Conservation (phyloP, 164 flowering plant genomes). For the Umbellularia californica region DNA sequence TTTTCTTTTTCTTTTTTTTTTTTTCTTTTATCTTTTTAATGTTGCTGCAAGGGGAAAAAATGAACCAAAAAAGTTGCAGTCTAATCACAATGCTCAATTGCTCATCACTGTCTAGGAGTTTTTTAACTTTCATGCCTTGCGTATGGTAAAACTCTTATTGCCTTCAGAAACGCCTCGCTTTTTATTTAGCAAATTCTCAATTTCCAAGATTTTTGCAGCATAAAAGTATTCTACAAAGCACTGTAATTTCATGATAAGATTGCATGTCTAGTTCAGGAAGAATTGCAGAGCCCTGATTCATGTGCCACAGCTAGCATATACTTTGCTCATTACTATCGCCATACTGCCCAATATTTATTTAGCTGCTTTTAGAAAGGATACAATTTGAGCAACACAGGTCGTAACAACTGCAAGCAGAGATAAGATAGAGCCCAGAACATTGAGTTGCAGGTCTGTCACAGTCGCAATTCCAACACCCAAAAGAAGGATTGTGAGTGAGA, state of each 20-base stretch:
- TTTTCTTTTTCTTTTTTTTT: no score
- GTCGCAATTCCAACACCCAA: slow-evolving; percentile 94
- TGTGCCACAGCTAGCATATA: not conserved
- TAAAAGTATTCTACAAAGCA: not conserved
- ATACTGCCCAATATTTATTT: not conserved
- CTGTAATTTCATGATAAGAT: not conserved
- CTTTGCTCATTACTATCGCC: not conserved
- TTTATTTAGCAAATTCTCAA: not conserved
- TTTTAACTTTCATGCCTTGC: not conserved
- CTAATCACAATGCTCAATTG: no score
- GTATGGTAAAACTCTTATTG: not conserved
- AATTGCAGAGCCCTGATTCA: not conserved
- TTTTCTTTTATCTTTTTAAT: no score
- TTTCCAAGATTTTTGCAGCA: not conserved
- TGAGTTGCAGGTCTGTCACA: slow-evolving; percentile 94
- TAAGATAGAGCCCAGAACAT: slow-evolving; percentile 75
- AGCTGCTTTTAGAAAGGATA: slow-evolving; percentile 51
- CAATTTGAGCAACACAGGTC: slow-evolving; percentile 93
- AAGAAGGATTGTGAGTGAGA: slow-evolving; percentile 66
- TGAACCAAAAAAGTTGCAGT: no score
- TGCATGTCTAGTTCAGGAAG: not conserved
- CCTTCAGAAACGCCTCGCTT: not conserved
- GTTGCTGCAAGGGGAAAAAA: no score
- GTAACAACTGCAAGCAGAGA: slow-evolving; percentile 87
- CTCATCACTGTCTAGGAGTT: no score